Evolutionary conservation across 2,329 filamentous ascomycete species (phyloP).

Genomic region (Hypoxylon sp.): DNA sequence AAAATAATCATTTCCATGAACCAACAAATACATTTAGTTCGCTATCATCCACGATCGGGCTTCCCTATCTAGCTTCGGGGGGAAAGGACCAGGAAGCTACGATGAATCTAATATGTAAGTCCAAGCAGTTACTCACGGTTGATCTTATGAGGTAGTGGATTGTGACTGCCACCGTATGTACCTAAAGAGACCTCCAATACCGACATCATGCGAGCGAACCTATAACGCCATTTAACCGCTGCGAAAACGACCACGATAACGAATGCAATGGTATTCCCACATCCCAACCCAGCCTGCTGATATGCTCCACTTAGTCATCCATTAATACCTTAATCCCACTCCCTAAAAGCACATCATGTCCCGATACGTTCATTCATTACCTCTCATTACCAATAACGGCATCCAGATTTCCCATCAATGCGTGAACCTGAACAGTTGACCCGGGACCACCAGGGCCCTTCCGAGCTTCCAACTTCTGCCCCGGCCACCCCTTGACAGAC

Average conservation of each 20-base stretch:
- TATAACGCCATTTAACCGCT: conserved; percentile 9
- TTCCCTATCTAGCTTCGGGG: not conserved
- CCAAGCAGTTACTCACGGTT: not conserved
- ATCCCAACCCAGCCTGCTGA: conserved; percentile 3
- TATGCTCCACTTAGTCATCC: not conserved
- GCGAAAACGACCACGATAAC: conserved; percentile 7
- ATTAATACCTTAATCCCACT: not conserved
- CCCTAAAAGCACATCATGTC: not conserved
- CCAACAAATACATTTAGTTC: not conserved
- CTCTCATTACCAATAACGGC: conserved; percentile 49
- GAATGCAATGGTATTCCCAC: conserved; percentile 39
- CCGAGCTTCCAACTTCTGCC: conserved; percentile 55
- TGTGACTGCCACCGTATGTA: not conserved
- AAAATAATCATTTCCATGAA: not conserved
- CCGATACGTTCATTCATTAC: conserved; percentile 8
- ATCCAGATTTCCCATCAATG: conserved; percentile 53
- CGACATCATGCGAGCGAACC: conserved; percentile 17
- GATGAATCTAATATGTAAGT: not conserved
- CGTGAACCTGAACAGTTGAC: conserved; percentile 55
- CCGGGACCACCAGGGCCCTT: conserved; percentile 59
- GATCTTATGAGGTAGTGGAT: not conserved
- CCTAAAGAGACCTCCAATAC: conserved; percentile 16
- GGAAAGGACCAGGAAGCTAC: conserved; percentile 1
- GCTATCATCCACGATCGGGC: not conserved
- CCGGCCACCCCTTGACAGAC: conserved; percentile 53